Evolutionary conservation across 495 filamentous ascomycete species (phyloP).

Genomic region (Aspergillus conjunctus): DNA sequence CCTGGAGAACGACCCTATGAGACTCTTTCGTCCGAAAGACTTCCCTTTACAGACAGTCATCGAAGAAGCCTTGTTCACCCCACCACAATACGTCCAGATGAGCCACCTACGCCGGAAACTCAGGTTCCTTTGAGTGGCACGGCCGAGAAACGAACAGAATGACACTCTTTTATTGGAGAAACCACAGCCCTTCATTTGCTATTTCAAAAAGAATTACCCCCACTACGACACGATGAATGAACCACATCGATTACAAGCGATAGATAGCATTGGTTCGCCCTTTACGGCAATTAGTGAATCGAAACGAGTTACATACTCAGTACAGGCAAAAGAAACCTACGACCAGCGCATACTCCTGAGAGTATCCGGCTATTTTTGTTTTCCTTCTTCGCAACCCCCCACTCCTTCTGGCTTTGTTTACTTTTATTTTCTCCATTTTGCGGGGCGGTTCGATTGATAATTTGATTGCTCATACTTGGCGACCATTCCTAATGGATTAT

Average conservation of each 20-base stretch:
- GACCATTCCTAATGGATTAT: slow-evolving; percentile 13
- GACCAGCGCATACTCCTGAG: slow-evolving; percentile 14
- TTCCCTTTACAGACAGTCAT: slow-evolving; percentile 33
- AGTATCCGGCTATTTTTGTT: slow-evolving; percentile 5
- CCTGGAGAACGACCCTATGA: slow-evolving; percentile 23
- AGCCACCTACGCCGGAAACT: slow-evolving; percentile 15
- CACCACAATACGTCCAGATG: slow-evolving; percentile 18
- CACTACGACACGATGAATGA: slow-evolving; percentile 28
- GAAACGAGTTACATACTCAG: slow-evolving; percentile 19
- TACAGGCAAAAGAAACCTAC: slow-evolving; percentile 18
- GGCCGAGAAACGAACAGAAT: slow-evolving; percentile 28
- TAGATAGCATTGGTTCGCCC: slow-evolving; percentile 26
- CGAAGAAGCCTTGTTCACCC: slow-evolving; percentile 29
- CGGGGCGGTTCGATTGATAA: slow-evolving; percentile 17
- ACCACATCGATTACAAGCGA: slow-evolving; percentile 24
- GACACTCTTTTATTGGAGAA: slow-evolving; percentile 14
- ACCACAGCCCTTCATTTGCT: slow-evolving; percentile 12
- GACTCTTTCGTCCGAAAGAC: slow-evolving; percentile 30
- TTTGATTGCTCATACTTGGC: slow-evolving; percentile 19
- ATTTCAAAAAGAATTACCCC: slow-evolving; percentile 9
- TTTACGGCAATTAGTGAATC: slow-evolving; percentile 2
- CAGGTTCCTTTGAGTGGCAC: slow-evolving; percentile 20
- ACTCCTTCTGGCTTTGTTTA: slow-evolving; percentile 1
- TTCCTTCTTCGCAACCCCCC: background rate
- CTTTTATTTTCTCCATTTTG: slow-evolving; percentile 8